Evolutionary conservation across 1,284 basidiomycete genomes (phyloP).

Genomic region (Tilletia walkeri): DNA sequence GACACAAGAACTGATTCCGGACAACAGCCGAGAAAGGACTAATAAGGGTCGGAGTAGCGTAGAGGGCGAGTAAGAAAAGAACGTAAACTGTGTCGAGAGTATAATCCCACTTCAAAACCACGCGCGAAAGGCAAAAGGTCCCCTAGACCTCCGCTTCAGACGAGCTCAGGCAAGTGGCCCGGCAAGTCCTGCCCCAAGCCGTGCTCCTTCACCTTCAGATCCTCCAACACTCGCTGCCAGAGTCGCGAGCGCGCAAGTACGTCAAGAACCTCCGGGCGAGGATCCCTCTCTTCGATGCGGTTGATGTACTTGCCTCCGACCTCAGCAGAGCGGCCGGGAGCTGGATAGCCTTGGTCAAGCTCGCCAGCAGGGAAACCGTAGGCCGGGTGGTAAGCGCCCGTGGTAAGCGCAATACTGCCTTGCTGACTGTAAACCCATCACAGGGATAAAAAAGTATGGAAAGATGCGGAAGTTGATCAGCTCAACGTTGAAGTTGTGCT

Average conservation of each 20-base stretch:
- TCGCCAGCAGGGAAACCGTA: slow-evolving; percentile 32
- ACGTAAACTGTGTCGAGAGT: no score
- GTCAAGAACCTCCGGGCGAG: slow-evolving; percentile 40
- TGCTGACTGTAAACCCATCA: slow-evolving; percentile 21
- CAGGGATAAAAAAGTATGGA: background rate
- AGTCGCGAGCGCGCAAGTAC: slow-evolving; percentile 34
- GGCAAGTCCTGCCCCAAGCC: slow-evolving; percentile 27
- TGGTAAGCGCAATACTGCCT: slow-evolving; percentile 33
- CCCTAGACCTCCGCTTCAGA: background rate
- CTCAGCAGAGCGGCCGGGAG: slow-evolving; percentile 29
- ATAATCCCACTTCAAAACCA: no score
- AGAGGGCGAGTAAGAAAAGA: no score
- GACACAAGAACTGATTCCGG: no score
- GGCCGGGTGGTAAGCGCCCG: slow-evolving; percentile 31
- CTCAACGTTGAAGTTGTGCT: background rate
- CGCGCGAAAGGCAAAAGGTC: no score
- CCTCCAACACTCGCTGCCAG: slow-evolving; percentile 43
- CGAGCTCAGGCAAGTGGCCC: slow-evolving; percentile 23
- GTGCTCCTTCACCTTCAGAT: slow-evolving; percentile 39
- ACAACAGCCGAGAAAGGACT: no score
- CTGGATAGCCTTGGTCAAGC: slow-evolving; percentile 14
- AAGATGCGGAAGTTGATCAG: background rate
- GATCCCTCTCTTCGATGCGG: slow-evolving; percentile 26
- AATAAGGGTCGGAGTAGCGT: no score
- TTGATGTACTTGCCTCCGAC: slow-evolving; percentile 43